These are phyloP conservation scores for Fusarium sp. DNA, from an alignment of 2,329 filamentous ascomycete species.

Conservation along the genomic window DNA sequence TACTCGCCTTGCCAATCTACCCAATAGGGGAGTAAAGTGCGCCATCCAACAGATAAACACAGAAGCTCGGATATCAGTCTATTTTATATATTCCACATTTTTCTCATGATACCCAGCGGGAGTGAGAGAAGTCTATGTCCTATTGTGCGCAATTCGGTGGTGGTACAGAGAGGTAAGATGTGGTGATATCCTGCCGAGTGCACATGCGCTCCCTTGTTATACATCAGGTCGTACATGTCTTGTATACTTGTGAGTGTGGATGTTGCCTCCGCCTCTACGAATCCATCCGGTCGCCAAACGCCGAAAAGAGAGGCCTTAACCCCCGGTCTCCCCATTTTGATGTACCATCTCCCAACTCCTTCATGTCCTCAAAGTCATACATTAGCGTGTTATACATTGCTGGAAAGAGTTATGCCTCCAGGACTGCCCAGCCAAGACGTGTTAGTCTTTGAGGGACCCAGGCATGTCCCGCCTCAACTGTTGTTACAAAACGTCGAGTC, in stretches of 20 bases:
- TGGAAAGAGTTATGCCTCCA: conserved; percentile 4
- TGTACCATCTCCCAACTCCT: conserved; percentile 9
- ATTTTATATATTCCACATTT: not conserved
- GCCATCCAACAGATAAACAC: not conserved
- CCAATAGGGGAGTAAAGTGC: not conserved
- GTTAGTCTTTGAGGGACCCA: not conserved
- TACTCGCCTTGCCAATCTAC: not conserved
- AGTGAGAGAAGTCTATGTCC: not conserved
- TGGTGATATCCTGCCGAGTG: conserved; percentile 17
- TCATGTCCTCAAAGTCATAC: conserved; percentile 3
- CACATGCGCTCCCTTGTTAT: conserved; percentile 17
- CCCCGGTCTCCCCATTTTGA: conserved; percentile 25
- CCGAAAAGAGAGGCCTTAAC: conserved; percentile 27
- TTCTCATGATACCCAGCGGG: not conserved
- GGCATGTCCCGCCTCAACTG: conserved; percentile 8
- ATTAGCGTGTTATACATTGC: conserved; percentile 26
- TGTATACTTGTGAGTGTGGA: conserved; percentile 16
- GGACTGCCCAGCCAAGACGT: not conserved
- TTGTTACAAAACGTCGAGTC: conserved; percentile 29
- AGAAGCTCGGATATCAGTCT: not conserved
- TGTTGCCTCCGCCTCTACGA: conserved; percentile 23
- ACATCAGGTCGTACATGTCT: conserved; percentile 35
- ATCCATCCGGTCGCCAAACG: conserved; percentile 32
- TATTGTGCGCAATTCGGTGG: conserved; percentile 1
- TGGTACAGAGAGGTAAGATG: conserved; percentile 1